Evolutionary conservation across 2,329 filamentous ascomycete species (phyloP).

Genomic region (Cryphonectria nitschkei): DNA sequence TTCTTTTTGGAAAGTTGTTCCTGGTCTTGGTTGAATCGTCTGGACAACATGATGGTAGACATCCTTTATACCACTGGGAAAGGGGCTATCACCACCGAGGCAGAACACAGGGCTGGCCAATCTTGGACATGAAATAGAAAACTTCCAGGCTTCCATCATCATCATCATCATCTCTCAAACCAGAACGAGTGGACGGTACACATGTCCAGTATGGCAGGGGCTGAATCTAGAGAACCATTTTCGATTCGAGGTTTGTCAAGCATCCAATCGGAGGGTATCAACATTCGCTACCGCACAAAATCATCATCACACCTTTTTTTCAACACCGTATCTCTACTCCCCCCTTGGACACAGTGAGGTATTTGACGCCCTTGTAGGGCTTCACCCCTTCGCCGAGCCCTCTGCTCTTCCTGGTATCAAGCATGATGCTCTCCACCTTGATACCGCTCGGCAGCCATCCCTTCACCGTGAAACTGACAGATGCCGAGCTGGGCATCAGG

Average conservation of each 20-base stretch:
- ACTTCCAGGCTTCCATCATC: not conserved
- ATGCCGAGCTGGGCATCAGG: slow-evolving; percentile 78
- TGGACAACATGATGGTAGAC: too few species aligned
- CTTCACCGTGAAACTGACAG: slow-evolving; percentile 72
- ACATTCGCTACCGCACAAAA: not conserved
- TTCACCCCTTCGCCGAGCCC: slow-evolving; percentile 87
- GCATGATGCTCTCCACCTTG: slow-evolving; percentile 68
- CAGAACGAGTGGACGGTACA: too few species aligned
- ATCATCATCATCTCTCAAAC: not conserved
- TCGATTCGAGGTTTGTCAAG: not conserved
- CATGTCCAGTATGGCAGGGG: too few species aligned
- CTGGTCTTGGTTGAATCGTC: not conserved
- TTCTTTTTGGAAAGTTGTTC: not conserved
- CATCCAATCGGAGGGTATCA: not conserved
- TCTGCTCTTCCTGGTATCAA: slow-evolving; percentile 78
- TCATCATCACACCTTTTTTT: slow-evolving; percentile 3
- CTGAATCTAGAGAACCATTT: not conserved
- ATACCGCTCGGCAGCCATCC: slow-evolving; percentile 71
- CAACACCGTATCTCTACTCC: slow-evolving; percentile 67
- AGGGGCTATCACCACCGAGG: not conserved
- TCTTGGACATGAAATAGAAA: not conserved
- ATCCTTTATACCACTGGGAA: too few species aligned
- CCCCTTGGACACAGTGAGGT: slow-evolving; percentile 75
- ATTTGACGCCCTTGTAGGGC: slow-evolving; percentile 98
- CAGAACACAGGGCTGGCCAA: not conserved